These are phyloP conservation scores for Juglanconis juglandina DNA, from an alignment of 2,329 filamentous ascomycete species.

Conservation along the genomic window DNA sequence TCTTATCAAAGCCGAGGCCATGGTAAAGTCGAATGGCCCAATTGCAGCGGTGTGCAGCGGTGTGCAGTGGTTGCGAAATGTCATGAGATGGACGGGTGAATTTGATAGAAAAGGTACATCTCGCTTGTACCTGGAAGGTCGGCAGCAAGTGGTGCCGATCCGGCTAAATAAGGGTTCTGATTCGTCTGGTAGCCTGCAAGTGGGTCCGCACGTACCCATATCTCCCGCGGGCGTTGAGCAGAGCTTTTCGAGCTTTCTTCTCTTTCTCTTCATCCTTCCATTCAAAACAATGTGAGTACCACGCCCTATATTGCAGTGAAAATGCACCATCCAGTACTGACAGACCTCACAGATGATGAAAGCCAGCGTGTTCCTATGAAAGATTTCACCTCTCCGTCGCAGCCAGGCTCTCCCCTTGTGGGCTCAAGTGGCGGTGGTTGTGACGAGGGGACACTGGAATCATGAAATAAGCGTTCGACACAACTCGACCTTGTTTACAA, in stretches of 20 bases:
- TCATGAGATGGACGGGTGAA: constrained; percentile 4
- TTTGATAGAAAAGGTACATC: constrained; percentile 13
- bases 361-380: constrained; percentile 95
- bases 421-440: constrained; percentile 86
- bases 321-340: constrained; percentile 28
- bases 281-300: constrained; percentile 90
- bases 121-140: constrained; percentile 7
- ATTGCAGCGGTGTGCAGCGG: neutral
- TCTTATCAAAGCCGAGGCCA: constrained; percentile 10
- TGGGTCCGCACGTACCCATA: constrained; percentile 11
- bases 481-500: constrained; percentile 87
- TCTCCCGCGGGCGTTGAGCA: constrained; percentile 15
- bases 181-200: neutral
- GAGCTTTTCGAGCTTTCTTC: constrained; percentile 35
- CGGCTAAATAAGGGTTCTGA: neutral
- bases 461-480: constrained; percentile 99
- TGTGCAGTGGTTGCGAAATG: neutral
- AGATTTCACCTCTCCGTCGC: constrained; percentile 61
- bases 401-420: constrained; percentile 78
- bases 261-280: constrained; percentile 80
- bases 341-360: constrained; percentile 83
- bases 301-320: constrained; percentile 13
- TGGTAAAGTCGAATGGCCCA: neutral
- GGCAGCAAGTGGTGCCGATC: constrained; percentile 1
- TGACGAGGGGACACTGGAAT: constrained; percentile 59